These are phyloP conservation scores for Colletotrichum sp. DNA, from an alignment of 2,329 filamentous ascomycete genomes.

Conservation along the genomic window DNA sequence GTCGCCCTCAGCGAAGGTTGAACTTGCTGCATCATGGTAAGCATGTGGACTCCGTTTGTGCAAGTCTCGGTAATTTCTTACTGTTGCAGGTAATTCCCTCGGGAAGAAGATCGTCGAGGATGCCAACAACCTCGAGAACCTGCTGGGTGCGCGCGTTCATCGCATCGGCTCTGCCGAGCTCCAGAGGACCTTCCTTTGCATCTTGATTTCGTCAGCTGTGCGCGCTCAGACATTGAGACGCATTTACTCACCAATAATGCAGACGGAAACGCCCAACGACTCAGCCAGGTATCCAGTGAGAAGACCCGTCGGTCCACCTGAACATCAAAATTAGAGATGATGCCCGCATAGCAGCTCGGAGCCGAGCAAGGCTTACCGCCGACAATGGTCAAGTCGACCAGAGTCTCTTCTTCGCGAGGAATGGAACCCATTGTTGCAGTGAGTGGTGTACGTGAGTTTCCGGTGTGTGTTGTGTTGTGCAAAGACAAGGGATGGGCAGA, in stretches of 20 bases:
- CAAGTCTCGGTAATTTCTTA: constrained; percentile 27
- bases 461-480: neutral
- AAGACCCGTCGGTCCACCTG: constrained; percentile 51
- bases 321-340: neutral
- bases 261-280: constrained; percentile 44
- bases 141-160: constrained; percentile 55
- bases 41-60: neutral
- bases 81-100: constrained; percentile 54
- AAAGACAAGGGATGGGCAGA: neutral
- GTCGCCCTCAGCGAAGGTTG: constrained; percentile 49
- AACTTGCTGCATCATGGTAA: constrained; percentile 40
- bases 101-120: constrained; percentile 45
- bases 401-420: constrained; percentile 7
- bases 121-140: constrained; percentile 48
- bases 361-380: constrained; percentile 32
- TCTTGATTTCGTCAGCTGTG: constrained; percentile 29
- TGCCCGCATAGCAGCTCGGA: constrained; percentile 2
- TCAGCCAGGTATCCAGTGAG: constrained; percentile 48
- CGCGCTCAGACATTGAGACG: neutral
- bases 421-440: constrained; percentile 13
- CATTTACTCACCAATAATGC: constrained; percentile 37
- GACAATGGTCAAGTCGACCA: constrained; percentile 40
- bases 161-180: constrained; percentile 51
- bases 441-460: neutral
- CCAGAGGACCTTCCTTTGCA: constrained; percentile 39